phyloP scores from a whole-genome alignment of 768 basidiomycete species.

The Lentinula guzmanii region DNA sequence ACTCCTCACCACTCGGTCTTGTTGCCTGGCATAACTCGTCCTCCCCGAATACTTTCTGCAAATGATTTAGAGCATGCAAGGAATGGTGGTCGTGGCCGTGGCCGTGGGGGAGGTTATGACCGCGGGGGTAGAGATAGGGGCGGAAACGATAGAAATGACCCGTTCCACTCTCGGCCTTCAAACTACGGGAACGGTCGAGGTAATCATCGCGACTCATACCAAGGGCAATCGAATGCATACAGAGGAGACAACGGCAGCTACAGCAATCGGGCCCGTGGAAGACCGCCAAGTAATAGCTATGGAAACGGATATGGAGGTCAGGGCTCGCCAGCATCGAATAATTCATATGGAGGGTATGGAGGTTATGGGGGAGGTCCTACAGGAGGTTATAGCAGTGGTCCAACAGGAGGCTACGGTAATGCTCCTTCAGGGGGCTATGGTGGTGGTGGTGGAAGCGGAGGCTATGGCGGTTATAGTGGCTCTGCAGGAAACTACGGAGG shows the following conservation, averaged over 20 bases:
- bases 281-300: slow-evolving; percentile 18
- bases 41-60: slow-evolving; percentile 53
- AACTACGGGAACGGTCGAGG: slow-evolving; percentile 28
- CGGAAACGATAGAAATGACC: slow-evolving; percentile 32
- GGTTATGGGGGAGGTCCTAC: slow-evolving; percentile 22
- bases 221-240: slow-evolving; percentile 18
- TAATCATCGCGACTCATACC: slow-evolving; percentile 18
- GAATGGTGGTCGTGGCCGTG: slow-evolving; percentile 43
- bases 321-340: slow-evolving; percentile 19
- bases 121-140: slow-evolving; percentile 27
- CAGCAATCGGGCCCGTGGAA: slow-evolving; percentile 14
- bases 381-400: neutral
- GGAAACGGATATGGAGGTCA: slow-evolving; percentile 21
- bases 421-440: neutral
- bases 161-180: slow-evolving; percentile 36
- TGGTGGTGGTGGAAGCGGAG: slow-evolving; percentile 16
- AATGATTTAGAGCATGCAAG: slow-evolving; percentile 69
- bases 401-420: neutral
- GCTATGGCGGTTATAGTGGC: slow-evolving; percentile 6
- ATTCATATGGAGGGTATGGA: slow-evolving; percentile 22
- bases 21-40: slow-evolving; percentile 63
- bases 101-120: slow-evolving; percentile 36
- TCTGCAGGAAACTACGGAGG: neutral
- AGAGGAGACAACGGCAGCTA: slow-evolving; percentile 21
- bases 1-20: slow-evolving; percentile 82